Evolutionary conservation across 2,329 filamentous ascomycete genomes (phyloP).

Genomic region (Rugonectria rugulosa): DNA sequence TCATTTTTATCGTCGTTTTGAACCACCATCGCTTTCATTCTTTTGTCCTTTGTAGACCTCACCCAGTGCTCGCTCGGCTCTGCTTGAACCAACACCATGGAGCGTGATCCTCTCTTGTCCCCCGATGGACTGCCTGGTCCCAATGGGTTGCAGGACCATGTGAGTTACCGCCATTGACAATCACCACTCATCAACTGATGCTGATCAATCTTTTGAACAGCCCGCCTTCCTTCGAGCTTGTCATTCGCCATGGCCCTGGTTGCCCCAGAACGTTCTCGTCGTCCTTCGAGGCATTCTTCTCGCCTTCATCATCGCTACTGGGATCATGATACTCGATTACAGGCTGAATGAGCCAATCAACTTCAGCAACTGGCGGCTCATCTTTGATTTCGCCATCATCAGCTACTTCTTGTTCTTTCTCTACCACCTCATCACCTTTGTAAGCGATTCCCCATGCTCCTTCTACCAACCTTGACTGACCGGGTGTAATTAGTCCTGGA

Average conservation of each 20-base stretch:
- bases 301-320: constrained; percentile 52
- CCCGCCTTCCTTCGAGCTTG: constrained; percentile 59
- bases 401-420: constrained; percentile 51
- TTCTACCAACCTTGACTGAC: background rate
- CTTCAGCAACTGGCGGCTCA: constrained; percentile 49
- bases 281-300: constrained; percentile 52
- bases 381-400: constrained; percentile 60
- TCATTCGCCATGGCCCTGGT: constrained; percentile 58
- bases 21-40: background rate
- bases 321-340: constrained; percentile 53
- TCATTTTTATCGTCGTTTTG: constrained; percentile 8
- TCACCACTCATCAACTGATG: background rate
- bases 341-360: constrained; percentile 52
- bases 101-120: constrained; percentile 44
- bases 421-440: constrained; percentile 57
- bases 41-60: background rate
- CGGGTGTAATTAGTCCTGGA: constrained; percentile 53
- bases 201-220: constrained; percentile 41
- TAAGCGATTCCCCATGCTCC: constrained; percentile 40
- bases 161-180: constrained; percentile 24
- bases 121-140: constrained; percentile 41
- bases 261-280: constrained; percentile 56
- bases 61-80: background rate
- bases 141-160: constrained; percentile 47
- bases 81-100: constrained; percentile 35